Evolutionary conservation across 768 basidiomycete species (phyloP).

Genomic region (Lactarius sp.): DNA sequence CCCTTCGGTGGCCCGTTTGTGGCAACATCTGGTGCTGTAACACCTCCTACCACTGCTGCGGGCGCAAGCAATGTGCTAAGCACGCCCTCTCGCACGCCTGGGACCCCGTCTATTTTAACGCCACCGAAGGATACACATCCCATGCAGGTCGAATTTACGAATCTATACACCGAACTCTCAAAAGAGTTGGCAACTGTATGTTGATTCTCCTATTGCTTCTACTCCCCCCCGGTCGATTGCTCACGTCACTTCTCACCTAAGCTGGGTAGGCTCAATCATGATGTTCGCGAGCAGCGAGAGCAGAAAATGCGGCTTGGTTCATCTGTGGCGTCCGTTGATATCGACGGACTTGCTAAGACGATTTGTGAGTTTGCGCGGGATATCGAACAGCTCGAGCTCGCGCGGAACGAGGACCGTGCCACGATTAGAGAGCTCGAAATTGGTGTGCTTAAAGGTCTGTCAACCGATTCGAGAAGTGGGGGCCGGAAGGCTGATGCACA

Average conservation of each 20-base stretch:
- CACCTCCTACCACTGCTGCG: not conserved
- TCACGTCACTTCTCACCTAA: slow-evolving; percentile 28
- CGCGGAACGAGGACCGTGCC: slow-evolving; percentile 39
- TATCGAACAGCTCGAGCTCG: slow-evolving; percentile 43
- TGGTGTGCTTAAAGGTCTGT: slow-evolving; percentile 61
- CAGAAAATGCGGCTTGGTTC: slow-evolving; percentile 19
- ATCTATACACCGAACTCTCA: slow-evolving; percentile 43
- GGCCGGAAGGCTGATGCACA: slow-evolving; percentile 4
- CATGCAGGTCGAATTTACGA: slow-evolving; percentile 61
- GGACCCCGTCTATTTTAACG: not conserved
- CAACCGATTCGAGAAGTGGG: not conserved
- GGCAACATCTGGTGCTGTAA: not conserved
- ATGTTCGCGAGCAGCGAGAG: slow-evolving; percentile 35
- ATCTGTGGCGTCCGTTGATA: slow-evolving; percentile 45
- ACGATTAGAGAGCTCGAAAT: slow-evolving; percentile 54
- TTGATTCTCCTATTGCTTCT: slow-evolving; percentile 10
- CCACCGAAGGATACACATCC: slow-evolving; percentile 36
- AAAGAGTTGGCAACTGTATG: slow-evolving; percentile 59
- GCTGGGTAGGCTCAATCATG: slow-evolving; percentile 42
- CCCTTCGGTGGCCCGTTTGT: slow-evolving; percentile 12
- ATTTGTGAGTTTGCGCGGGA: slow-evolving; percentile 48
- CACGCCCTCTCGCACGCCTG: not conserved
- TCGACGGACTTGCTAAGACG: slow-evolving; percentile 46
- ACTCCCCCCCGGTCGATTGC: not conserved
- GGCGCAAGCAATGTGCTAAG: not conserved